phyloP scores from a whole-genome alignment of 2,329 filamentous ascomycete genomes.

The Aspergillus versicolor region DNA sequence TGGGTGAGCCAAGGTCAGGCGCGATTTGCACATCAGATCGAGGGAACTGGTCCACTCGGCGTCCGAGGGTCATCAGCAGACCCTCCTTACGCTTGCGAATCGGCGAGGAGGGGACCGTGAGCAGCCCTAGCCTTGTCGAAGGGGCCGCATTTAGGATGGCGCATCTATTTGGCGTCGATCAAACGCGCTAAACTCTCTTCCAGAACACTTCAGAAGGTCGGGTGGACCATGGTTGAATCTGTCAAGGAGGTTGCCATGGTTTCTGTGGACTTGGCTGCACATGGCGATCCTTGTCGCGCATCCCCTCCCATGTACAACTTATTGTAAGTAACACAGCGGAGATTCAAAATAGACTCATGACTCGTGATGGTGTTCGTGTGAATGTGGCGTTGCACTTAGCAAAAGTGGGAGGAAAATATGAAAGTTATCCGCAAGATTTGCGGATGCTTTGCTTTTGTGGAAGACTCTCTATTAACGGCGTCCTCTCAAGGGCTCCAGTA shows the following conservation, averaged over 20 bases:
- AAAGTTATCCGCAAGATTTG: background rate
- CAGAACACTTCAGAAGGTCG: constrained; percentile 16
- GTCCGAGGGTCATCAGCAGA: constrained; percentile 12
- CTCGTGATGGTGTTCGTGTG: background rate
- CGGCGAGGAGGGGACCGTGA: background rate
- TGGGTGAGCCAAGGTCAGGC: background rate
- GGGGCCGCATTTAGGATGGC: constrained; percentile 13
- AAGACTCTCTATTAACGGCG: background rate
- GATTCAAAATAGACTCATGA: background rate
- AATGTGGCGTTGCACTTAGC: background rate
- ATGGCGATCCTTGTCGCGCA: constrained; percentile 10
- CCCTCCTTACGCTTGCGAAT: background rate
- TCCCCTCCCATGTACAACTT: background rate
- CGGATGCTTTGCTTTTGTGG: background rate
- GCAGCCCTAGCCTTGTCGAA: background rate
- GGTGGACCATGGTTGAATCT: background rate
- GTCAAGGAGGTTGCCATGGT: background rate
- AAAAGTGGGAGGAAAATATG: background rate
- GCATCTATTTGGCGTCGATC: constrained; percentile 7
- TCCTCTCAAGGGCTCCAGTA: background rate
- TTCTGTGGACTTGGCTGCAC: background rate
- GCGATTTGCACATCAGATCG: background rate
- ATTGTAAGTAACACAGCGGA: constrained; percentile 2
- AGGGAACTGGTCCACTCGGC: background rate
- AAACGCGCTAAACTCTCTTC: constrained; percentile 7